A percentile compares a stretch with the other conserved stretches of the same genome.
phyloP scores from a whole-genome alignment of 768 basidiomycete species.

The Tricholoma saponaceum region DNA sequence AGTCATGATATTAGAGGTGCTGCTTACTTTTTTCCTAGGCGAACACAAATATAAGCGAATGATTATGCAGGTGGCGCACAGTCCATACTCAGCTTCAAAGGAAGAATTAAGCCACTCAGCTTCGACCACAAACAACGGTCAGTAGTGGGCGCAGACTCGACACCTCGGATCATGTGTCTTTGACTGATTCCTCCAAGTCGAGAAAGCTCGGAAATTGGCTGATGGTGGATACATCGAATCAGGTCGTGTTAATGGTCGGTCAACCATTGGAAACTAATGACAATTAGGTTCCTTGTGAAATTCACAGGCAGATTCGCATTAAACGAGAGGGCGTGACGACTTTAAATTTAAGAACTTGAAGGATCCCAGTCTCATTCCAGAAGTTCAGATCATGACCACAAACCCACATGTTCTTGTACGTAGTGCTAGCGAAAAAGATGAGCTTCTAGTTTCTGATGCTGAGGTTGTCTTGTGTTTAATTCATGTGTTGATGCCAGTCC shows the following conservation, averaged over 20 bases:
- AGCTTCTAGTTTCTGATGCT: constrained; percentile 99
- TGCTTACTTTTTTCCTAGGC: constrained; percentile 54
- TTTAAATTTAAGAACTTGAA: constrained; percentile 99
- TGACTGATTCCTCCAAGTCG: constrained; percentile 41
- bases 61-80: constrained; percentile 96
- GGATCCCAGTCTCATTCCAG: constrained; percentile 73
- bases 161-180: not conserved
- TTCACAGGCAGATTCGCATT: constrained; percentile 86
- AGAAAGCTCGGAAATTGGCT: constrained; percentile 78
- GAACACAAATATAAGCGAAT: too few species aligned
- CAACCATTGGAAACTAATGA: not conserved
- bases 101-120: constrained; percentile 84
- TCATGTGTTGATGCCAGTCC: constrained; percentile 5
- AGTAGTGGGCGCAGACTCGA: constrained; percentile 19
- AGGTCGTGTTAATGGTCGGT: constrained; percentile 90
- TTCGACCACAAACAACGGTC: constrained; percentile 92
- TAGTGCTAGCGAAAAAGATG: constrained; percentile 81
- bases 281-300: not conserved
- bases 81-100: constrained; percentile 80
- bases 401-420: constrained; percentile 90
- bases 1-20: constrained; percentile 2
- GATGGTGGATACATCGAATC: constrained; percentile 97
- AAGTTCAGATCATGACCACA: constrained; percentile 91
- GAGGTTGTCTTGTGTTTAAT: too few species aligned
- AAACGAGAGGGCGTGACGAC: constrained; percentile 93